A percentile compares a stretch with the other conserved stretches of the same genome.
Conservation (phyloP, 2,329 filamentous ascomycete species). For the Aspergillus awamori region DNA sequence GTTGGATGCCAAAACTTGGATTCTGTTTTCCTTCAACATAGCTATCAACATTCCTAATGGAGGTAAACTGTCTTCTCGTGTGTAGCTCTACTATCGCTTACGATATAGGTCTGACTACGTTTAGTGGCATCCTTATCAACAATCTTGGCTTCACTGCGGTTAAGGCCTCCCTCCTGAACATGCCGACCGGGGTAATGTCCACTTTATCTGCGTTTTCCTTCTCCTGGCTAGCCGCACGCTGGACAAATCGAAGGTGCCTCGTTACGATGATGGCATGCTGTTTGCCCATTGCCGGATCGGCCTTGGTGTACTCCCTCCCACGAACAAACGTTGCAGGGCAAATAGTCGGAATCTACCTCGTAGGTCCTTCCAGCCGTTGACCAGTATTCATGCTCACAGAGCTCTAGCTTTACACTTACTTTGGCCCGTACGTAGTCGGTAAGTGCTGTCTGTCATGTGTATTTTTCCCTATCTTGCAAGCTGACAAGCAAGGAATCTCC, state of each 20-base stretch:
- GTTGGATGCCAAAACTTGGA: constrained; percentile 43
- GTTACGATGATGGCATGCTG: constrained; percentile 35
- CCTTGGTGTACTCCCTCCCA: constrained; percentile 33
- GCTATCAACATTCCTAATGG: constrained; percentile 43
- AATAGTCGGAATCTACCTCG: constrained; percentile 44
- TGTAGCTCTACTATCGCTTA: not conserved
- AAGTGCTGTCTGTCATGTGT: too few species aligned
- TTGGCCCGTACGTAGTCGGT: constrained; percentile 34
- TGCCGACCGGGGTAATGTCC: constrained; percentile 40
- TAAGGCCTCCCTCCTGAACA: constrained; percentile 40
- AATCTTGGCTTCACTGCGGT: constrained; percentile 42
- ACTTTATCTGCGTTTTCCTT: constrained; percentile 36
- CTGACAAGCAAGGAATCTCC: constrained; percentile 19
- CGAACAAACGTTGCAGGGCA: constrained; percentile 41
- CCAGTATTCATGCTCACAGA: too few species aligned
- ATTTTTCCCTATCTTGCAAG: too few species aligned
- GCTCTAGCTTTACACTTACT: constrained; percentile 42
- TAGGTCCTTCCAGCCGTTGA: too few species aligned
- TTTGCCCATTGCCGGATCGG: constrained; percentile 34
- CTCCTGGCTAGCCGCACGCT: constrained; percentile 35
- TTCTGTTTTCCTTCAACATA: constrained; percentile 38
- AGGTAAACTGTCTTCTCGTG: constrained; percentile 15
- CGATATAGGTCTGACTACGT: constrained; percentile 32
- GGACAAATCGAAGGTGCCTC: constrained; percentile 33
- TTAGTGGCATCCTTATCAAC: constrained; percentile 43